Conservation (phyloP, 345 rosid species). For the Hibiscus tridactylites region DNA sequence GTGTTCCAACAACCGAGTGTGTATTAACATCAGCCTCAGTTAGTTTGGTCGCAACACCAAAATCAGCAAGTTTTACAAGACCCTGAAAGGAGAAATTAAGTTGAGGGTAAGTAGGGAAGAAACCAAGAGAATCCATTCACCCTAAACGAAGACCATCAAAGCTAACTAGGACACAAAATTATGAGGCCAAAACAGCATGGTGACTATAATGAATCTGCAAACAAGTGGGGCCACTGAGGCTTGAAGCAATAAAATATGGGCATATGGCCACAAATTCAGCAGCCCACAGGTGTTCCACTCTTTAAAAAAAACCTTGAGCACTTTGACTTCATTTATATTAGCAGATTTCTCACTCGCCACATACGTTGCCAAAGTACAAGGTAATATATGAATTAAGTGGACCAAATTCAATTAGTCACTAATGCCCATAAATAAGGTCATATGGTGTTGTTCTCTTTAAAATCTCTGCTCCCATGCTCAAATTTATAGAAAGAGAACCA, state of each 20-base stretch:
- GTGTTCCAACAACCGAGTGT: slow-evolving; percentile 94
- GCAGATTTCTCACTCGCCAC: background rate
- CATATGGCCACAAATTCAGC: background rate
- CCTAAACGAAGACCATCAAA: background rate
- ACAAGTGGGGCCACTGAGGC: background rate
- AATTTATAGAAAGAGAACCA: slow-evolving; percentile 2
- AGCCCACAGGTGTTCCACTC: background rate
- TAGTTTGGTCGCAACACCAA: slow-evolving; percentile 98
- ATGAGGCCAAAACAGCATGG: slow-evolving; percentile 7
- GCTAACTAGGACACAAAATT: background rate
- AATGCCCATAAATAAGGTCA: background rate
- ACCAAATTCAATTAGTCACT: background rate
- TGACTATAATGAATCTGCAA: background rate
- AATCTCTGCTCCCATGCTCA: background rate
- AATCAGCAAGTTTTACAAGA: slow-evolving; percentile 99
- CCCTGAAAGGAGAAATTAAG: slow-evolving; percentile 43
- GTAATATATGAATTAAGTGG: background rate
- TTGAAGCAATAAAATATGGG: background rate
- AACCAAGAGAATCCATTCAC: slow-evolving; percentile 2
- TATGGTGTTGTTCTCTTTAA: background rate
- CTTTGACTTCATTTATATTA: background rate
- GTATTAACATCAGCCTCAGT: slow-evolving; percentile 97
- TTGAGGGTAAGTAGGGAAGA: slow-evolving; percentile 8
- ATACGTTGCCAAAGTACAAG: background rate
- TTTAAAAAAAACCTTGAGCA: background rate